Evolutionary conservation across 371 early-diverging fungal species (phyloP).

Genomic region (Lichtheimia ramosa): DNA sequence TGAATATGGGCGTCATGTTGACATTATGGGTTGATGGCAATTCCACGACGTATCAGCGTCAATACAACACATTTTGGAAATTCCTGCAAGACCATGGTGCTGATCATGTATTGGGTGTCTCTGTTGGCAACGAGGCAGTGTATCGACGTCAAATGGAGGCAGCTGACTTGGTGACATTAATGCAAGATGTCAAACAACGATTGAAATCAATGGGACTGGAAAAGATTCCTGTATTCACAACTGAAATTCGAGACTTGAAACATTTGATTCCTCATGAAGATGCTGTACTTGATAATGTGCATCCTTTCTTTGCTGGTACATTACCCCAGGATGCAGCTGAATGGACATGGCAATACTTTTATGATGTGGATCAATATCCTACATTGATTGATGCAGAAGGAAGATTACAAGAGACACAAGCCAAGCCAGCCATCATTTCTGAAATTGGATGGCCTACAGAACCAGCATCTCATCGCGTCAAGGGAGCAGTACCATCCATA

Average conservation of each 20-base stretch:
- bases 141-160: constrained; percentile 52
- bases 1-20: constrained; percentile 39
- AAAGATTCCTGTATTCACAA: constrained; percentile 56
- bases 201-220: constrained; percentile 35
- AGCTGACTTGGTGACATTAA: constrained; percentile 24
- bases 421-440: constrained; percentile 55
- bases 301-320: constrained; percentile 68
- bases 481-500: constrained; percentile 52
- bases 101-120: constrained; percentile 39
- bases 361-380: constrained; percentile 25
- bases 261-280: constrained; percentile 52
- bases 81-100: constrained; percentile 31
- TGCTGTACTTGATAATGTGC: constrained; percentile 58
- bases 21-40: constrained; percentile 47
- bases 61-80: constrained; percentile 28
- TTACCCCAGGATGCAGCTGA: constrained; percentile 47
- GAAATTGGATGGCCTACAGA: constrained; percentile 70
- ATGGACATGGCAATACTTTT: constrained; percentile 55
- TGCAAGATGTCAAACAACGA: constrained; percentile 38
- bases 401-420: constrained; percentile 10
- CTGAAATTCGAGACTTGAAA: constrained; percentile 50
- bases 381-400: constrained; percentile 12
- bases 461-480: constrained; percentile 26
- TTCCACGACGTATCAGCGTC: constrained; percentile 37
- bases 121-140: constrained; percentile 55